These are phyloP conservation scores for Cytospora schulzeri DNA, from an alignment of 2,329 filamentous ascomycete species.

Conservation along the genomic window DNA sequence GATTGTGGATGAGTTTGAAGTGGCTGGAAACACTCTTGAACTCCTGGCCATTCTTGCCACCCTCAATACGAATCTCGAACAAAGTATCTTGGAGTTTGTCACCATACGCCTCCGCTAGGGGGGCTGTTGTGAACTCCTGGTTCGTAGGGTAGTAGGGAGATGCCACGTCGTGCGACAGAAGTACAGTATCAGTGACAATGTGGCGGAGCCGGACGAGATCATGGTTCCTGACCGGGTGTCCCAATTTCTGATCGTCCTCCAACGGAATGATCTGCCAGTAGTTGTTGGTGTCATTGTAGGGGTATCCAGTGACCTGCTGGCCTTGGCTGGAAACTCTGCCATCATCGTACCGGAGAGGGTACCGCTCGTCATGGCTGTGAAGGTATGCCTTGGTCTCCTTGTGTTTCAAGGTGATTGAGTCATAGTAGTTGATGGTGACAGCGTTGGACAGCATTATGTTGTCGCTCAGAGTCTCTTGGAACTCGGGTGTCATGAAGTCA, in stretches of 20 bases:
- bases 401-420: slow-evolving; percentile 84
- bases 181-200: slow-evolving; percentile 78
- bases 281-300: slow-evolving; percentile 98
- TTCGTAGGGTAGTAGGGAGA: slow-evolving; percentile 96
- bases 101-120: slow-evolving; percentile 70
- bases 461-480: slow-evolving; percentile 95
- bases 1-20: slow-evolving; percentile 94
- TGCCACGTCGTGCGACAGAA: slow-evolving; percentile 94
- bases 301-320: slow-evolving; percentile 97
- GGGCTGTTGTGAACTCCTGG: slow-evolving; percentile 92
- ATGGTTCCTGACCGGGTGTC: slow-evolving; percentile 74
- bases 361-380: slow-evolving; percentile 86
- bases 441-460: slow-evolving; percentile 90
- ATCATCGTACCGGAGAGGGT: slow-evolving; percentile 95
- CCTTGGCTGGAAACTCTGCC: slow-evolving; percentile 96
- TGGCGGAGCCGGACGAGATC: slow-evolving; percentile 87
- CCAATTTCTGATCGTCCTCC: slow-evolving; percentile 58
- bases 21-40: slow-evolving; percentile 90
- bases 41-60: slow-evolving; percentile 76
- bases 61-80: slow-evolving; percentile 90
- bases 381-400: slow-evolving; percentile 97
- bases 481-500: slow-evolving; percentile 98
- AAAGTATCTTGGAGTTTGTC: slow-evolving; percentile 83
- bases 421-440: slow-evolving; percentile 85
- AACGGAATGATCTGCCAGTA: slow-evolving; percentile 90